Evolutionary conservation across 1,284 basidiomycete species (phyloP).

Genomic region (Cutaneotrichosporon cutaneum): DNA sequence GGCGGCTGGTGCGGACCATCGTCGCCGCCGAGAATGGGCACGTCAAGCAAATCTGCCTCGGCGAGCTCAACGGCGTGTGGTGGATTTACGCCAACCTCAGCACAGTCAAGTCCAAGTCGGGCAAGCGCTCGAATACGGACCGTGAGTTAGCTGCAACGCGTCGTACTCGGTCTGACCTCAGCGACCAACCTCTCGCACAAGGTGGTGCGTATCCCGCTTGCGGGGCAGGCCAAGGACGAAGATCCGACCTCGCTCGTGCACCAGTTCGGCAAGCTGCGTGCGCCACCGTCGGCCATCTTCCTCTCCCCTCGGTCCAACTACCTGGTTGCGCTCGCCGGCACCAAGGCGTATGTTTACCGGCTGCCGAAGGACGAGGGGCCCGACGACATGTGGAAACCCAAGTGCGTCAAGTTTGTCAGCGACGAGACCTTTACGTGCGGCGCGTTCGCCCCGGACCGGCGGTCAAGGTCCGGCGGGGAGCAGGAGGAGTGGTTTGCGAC

Average conservation of each 20-base stretch:
- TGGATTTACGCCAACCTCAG: constrained; percentile 37
- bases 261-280: constrained; percentile 39
- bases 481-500: constrained; percentile 89
- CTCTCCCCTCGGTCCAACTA: constrained; percentile 70
- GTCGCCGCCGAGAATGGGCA: constrained; percentile 68
- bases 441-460: constrained; percentile 72
- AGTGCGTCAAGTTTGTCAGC: constrained; percentile 76
- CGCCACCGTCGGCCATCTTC: constrained; percentile 53
- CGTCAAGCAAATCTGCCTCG: constrained; percentile 39
- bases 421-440: constrained; percentile 68
- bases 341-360: constrained; percentile 79
- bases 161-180: not conserved
- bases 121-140: constrained; percentile 23
- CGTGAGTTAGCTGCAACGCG: not conserved
- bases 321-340: constrained; percentile 75
- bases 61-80: constrained; percentile 39
- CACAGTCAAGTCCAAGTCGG: constrained; percentile 26
- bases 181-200: constrained; percentile 26
- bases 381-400: constrained; percentile 33
- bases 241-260: constrained; percentile 9
- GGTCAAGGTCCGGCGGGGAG: constrained; percentile 17
- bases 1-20: constrained; percentile 71
- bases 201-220: constrained; percentile 29
- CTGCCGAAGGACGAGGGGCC: constrained; percentile 44
- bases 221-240: constrained; percentile 2